A percentile compares a stretch with the other conserved stretches of the same genome.
These are phyloP conservation scores for Tylopilus orsonianus DNA, from an alignment of 1,284 basidiomycete species.

Conservation along the genomic window DNA sequence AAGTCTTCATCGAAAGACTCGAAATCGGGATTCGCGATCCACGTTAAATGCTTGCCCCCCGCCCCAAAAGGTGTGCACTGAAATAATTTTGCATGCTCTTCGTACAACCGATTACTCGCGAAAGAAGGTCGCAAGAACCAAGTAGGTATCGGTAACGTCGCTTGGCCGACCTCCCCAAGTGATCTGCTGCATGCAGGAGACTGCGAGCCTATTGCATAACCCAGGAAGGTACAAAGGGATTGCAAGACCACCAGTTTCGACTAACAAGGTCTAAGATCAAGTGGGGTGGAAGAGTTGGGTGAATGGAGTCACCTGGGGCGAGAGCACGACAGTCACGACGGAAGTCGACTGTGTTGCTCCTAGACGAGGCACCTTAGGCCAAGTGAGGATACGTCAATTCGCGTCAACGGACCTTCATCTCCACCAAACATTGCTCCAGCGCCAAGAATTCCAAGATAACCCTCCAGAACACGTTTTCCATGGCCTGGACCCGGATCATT, in stretches of 20 bases:
- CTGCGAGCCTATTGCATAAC: constrained; percentile 37
- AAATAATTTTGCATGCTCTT: constrained; percentile 46
- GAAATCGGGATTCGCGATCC: constrained; percentile 31
- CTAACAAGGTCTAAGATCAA: constrained; percentile 36
- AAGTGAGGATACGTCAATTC: background rate
- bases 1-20: constrained; percentile 36
- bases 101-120: constrained; percentile 44
- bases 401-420: constrained; percentile 44
- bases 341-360: constrained; percentile 56
- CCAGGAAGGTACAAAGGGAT: constrained; percentile 62
- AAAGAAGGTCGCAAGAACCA: constrained; percentile 61
- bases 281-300: constrained; percentile 3
- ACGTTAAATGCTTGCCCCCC: constrained; percentile 32
- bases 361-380: background rate
- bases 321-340: constrained; percentile 63
- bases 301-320: constrained; percentile 50
- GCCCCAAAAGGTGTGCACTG: constrained; percentile 15
- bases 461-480: constrained; percentile 66
- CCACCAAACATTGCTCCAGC: constrained; percentile 63
- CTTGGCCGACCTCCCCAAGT: constrained; percentile 10
- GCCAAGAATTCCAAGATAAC: constrained; percentile 73
- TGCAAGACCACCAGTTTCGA: constrained; percentile 61
- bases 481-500: constrained; percentile 47
- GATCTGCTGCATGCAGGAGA: constrained; percentile 11
- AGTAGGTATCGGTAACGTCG: constrained; percentile 33